A percentile compares a stretch with the other conserved stretches of the same genome.
Conservation (phyloP, 371 early-diverging fungal genomes). For the Apophysomyces ossiformis region DNA sequence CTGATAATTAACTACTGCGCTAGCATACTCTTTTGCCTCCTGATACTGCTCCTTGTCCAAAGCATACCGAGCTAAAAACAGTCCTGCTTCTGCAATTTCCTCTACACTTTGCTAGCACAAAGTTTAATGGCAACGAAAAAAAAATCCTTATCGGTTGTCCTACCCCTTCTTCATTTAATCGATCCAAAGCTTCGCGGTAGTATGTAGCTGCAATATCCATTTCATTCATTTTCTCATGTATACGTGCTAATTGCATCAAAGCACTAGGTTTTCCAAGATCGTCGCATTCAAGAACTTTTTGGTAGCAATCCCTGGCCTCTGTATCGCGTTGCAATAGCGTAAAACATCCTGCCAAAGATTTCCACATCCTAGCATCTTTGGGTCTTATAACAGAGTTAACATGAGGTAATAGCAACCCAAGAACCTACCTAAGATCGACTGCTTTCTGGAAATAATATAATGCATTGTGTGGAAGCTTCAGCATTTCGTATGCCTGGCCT, state of each 20-base stretch:
- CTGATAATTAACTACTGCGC: constrained; percentile 40
- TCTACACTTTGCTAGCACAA: constrained; percentile 45
- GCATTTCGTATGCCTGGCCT: constrained; percentile 89
- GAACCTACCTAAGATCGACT: constrained; percentile 61
- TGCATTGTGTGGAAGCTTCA: constrained; percentile 82
- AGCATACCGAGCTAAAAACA: constrained; percentile 65
- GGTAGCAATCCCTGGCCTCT: constrained; percentile 72
- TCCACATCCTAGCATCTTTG: constrained; percentile 83
- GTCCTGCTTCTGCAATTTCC: constrained; percentile 60
- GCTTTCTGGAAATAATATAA: constrained; percentile 87
- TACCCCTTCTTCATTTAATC: constrained; percentile 45
- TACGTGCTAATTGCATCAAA: constrained; percentile 56
- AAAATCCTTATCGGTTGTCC: constrained; percentile 8
- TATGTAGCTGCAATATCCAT: constrained; percentile 59
- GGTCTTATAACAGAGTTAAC: constrained; percentile 48
- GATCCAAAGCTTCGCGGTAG: constrained; percentile 58
- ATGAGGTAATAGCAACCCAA: background rate
- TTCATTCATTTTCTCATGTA: constrained; percentile 61
- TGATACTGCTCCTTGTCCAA: constrained; percentile 46
- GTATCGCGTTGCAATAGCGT: constrained; percentile 49
- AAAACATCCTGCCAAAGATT: constrained; percentile 74
- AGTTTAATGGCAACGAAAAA: background rate
- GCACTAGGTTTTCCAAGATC: constrained; percentile 51
- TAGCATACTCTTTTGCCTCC: constrained; percentile 53
- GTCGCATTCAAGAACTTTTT: constrained; percentile 65